Base-by-base conservation (phyloP, 2,329 filamentous ascomycete genomes). In the Triangularia verruculosa region DNA sequence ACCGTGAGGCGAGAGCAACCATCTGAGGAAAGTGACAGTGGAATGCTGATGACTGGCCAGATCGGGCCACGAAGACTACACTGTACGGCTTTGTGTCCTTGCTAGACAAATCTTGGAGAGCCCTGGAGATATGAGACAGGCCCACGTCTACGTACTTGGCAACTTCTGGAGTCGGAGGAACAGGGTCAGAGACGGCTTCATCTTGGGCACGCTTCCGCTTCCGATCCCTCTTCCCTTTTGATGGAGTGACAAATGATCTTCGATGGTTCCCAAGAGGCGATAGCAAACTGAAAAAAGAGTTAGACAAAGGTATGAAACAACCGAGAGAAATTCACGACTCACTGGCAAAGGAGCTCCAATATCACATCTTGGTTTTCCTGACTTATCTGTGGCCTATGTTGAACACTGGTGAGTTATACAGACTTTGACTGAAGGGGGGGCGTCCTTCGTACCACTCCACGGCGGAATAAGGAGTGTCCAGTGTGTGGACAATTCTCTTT, bases 261-360 rank as follows among this genome's bases (percentile, higher is more conserved):
- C 88, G 85, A 73, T 91, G 78, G 61, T 84, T 79, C 0, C 89
- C 89, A 13, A 92, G 75, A 1, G 89, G 89, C 0, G 80, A 76
- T 53, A 92, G 75, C 20, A 91, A 77, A 64, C 89, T 92, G 51
- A 34, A 9, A 57, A 34, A 5, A 20, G 64, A 32, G 25, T 51
- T n/a, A 11, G 15, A n/a, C 15, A 22, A 22, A 13, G 7, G 8
- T 15, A 6, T 22, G 27, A 9, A 4, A 24, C 7, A 25, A 43
- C 13, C 11, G 4, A 27, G 9, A n/a, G 17, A 39, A 3, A 20
- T 5, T 47, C 39, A n/a, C 69, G 15, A 69, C 78, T 70, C 80
- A 90, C 89, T 79, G 83, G 83, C 85, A 89, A 4, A 91, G 78
- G 57, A 92, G 78, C 66, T 90, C 87, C 9, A 91, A 72, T 39